Conservation (phyloP, 805 yeast genomes). For the Dipodascopsis tothii region DNA sequence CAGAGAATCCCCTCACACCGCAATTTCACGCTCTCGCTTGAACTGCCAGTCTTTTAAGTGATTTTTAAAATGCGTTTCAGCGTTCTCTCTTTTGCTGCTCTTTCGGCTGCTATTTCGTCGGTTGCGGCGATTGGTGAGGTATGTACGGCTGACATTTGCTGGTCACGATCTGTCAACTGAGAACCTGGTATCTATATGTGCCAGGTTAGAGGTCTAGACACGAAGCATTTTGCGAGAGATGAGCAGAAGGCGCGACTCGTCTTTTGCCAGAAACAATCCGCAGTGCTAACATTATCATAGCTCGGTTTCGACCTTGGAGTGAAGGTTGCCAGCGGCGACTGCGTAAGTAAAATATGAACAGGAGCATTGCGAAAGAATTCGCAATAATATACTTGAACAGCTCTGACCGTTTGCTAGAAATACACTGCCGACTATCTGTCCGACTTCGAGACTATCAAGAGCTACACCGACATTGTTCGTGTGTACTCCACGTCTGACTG, state of each 20-base stretch:
- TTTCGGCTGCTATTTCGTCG: neutral
- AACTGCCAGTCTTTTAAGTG: no score
- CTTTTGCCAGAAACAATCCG: neutral
- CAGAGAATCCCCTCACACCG: no score
- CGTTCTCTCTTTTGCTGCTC: neutral
- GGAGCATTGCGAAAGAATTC: no score
- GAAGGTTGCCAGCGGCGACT: slow-evolving; percentile 36
- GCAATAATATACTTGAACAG: neutral
- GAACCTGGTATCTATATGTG: no score
- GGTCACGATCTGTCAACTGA: no score
- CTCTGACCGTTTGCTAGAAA: slow-evolving; percentile 4
- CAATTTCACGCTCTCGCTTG: no score
- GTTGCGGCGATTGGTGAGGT: neutral
- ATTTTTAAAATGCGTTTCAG: neutral
- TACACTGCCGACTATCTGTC: slow-evolving; percentile 53
- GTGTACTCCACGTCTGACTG: slow-evolving; percentile 93
- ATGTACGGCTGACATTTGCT: no score
- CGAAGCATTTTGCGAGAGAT: no score
- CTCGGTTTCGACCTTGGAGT: slow-evolving; percentile 86
- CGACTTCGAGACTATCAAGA: slow-evolving; percentile 55
- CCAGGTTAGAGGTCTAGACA: no score
- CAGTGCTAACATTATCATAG: no score
- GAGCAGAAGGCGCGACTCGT: neutral
- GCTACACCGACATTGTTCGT: slow-evolving; percentile 61
- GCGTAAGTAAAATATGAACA: no score